phyloP scores from a whole-genome alignment of 192 early-diverging fungal species.

The Lunasporangiospora selenospora region DNA sequence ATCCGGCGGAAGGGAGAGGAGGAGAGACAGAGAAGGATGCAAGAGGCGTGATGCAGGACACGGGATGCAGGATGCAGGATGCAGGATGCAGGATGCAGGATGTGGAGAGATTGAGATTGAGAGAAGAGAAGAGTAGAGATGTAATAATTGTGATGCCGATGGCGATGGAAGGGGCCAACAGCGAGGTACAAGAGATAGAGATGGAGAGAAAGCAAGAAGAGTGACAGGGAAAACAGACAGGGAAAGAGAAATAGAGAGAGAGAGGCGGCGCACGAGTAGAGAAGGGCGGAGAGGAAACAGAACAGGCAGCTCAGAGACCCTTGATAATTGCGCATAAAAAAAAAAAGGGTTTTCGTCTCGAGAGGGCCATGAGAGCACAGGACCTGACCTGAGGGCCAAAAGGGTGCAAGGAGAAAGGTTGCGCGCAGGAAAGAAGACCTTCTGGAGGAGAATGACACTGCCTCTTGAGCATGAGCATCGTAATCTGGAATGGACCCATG shows the following conservation, averaged over 20 bases:
- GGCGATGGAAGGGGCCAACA: too few relatives aligned
- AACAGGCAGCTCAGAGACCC: background rate
- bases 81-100: too few relatives aligned
- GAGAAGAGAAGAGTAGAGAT: too few relatives aligned
- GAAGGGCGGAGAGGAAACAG: background rate
- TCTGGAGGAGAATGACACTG: background rate
- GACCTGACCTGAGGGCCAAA: background rate
- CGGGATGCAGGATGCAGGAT: too few relatives aligned
- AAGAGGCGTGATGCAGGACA: too few relatives aligned
- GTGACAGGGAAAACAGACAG: background rate
- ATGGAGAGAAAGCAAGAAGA: background rate
- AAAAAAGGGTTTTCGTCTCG: background rate
- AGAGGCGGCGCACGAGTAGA: background rate
- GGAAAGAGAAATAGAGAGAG: background rate
- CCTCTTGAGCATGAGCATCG: too few relatives aligned
- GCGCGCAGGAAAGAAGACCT: background rate
- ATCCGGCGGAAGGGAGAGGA: background rate
- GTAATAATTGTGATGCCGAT: too few relatives aligned
- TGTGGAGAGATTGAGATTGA: too few relatives aligned
- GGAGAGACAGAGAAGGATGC: background rate
- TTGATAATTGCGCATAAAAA: too few relatives aligned
- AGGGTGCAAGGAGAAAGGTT: background rate
- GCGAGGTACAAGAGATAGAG: too few relatives aligned
- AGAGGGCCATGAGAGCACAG: background rate
- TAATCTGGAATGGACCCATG: too few relatives aligned